Percentiles rank a stretch among this genome's conserved stretches.
phyloP scores from a whole-genome alignment of 139 green algal genomes.

The Chlamydomonas asymmetrica region DNA sequence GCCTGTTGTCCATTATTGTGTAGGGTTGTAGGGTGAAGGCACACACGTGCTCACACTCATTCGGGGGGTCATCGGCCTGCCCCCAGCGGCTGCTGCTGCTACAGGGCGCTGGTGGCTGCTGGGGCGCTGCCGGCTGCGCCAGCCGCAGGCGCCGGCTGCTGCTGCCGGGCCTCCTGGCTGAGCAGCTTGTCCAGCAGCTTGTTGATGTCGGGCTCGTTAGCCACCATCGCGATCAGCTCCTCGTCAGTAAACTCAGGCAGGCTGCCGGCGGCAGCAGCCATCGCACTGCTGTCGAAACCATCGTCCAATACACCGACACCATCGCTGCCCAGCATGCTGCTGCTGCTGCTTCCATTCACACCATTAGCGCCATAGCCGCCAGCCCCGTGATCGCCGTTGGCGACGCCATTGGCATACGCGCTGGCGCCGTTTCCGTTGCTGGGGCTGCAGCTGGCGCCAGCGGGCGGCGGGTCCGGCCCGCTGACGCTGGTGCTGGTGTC shows the following conservation, averaged over 20 bases:
- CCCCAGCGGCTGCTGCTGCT: no score
- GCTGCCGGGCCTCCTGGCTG: conserved; percentile 12
- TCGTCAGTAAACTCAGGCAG: conserved; percentile 25
- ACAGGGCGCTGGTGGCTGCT: no score
- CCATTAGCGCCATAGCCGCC: not conserved
- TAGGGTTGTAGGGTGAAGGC: no score
- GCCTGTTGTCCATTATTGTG: no score
- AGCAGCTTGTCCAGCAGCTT: conserved; percentile 18
- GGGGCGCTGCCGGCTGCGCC: no score
- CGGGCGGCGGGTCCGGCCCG: no score
- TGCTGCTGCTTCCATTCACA: not conserved
- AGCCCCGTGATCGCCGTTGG: not conserved
- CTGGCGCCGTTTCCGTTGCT: not conserved
- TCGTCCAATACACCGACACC: not conserved
- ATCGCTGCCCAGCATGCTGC: not conserved
- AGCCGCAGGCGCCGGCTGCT: no score
- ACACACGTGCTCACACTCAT: no score
- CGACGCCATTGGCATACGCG: not conserved
- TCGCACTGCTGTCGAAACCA: conserved; percentile 10
- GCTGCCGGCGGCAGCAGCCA: conserved; percentile 4
- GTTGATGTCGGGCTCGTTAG: conserved; percentile 16
- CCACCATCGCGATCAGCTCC: conserved; percentile 31
- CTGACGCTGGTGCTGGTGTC: no score
- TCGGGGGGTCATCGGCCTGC: no score
- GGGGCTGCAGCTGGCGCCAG: no score